Evolutionary conservation across 495 filamentous ascomycete genomes (phyloP).

Genomic region (Podospora australis): DNA sequence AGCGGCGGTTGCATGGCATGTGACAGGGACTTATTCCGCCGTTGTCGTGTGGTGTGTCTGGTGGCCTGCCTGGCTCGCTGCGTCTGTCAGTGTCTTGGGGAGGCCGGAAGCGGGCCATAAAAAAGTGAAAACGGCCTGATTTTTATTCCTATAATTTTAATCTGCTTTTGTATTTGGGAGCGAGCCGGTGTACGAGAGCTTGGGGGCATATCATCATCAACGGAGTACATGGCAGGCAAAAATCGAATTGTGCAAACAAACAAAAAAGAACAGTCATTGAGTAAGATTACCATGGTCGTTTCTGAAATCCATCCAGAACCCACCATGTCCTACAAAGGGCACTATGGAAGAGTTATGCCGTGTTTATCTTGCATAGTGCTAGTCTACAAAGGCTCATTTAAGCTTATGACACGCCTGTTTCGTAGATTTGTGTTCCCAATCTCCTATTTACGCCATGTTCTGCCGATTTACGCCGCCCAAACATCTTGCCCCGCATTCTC

Average conservation of each 20-base stretch:
- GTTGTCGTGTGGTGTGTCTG: constrained; percentile 95
- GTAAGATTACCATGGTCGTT: too few species aligned
- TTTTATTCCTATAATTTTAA: not conserved
- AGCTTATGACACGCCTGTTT: too few species aligned
- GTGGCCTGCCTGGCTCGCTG: constrained; percentile 93
- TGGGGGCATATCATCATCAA: not conserved
- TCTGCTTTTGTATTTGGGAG: not conserved
- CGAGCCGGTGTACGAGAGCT: not conserved
- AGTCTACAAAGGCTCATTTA: too few species aligned
- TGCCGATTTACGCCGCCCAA: constrained; percentile 65
- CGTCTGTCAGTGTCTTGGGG: constrained; percentile 36
- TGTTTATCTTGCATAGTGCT: constrained; percentile 11
- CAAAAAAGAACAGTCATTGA: too few species aligned
- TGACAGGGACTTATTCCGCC: constrained; percentile 84
- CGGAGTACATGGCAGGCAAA: not conserved
- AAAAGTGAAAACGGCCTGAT: constrained; percentile 30
- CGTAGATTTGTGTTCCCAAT: too few species aligned
- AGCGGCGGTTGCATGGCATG: constrained; percentile 84
- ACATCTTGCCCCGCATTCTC: constrained; percentile 83
- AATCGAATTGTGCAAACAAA: not conserved
- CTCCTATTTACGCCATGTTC: too few species aligned
- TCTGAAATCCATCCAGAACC: too few species aligned
- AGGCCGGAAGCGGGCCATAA: constrained; percentile 10
- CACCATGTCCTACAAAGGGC: too few species aligned
- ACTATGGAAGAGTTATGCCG: constrained; percentile 8